phyloP scores from a whole-genome alignment of 495 filamentous ascomycete species.

The Aspergillus nanangensis region DNA sequence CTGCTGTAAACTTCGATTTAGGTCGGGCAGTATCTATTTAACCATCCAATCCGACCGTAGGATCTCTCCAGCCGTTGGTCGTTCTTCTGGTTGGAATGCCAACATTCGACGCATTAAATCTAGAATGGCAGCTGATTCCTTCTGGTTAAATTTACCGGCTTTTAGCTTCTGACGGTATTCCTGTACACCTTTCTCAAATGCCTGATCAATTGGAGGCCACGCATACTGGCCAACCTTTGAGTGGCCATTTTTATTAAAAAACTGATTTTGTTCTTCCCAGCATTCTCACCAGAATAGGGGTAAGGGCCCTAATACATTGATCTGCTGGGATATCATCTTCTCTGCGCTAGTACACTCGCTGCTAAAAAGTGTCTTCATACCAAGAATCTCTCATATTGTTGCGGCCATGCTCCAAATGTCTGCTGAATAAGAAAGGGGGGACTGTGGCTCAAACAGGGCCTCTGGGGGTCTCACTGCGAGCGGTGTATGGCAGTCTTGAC shows the following conservation, averaged over 20 bases:
- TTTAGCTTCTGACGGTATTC: slow-evolving; percentile 13
- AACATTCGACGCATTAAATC: slow-evolving; percentile 24
- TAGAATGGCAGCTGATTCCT: slow-evolving; percentile 20
- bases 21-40: neutral
- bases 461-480: slow-evolving; percentile 23
- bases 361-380: slow-evolving; percentile 24
- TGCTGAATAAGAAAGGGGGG: slow-evolving; percentile 19
- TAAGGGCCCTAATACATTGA: slow-evolving; percentile 25
- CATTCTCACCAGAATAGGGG: slow-evolving; percentile 20
- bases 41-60: neutral
- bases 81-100: neutral
- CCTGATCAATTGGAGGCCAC: slow-evolving; percentile 18
- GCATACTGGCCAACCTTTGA: slow-evolving; percentile 11
- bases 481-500: slow-evolving; percentile 27
- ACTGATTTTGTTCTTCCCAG: slow-evolving; percentile 19
- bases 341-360: slow-evolving; percentile 18
- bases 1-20: too few species aligned
- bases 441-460: slow-evolving; percentile 22
- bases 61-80: neutral
- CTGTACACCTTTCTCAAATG: slow-evolving; percentile 24
- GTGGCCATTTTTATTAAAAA: slow-evolving; percentile 19
- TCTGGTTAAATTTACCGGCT: slow-evolving; percentile 5
- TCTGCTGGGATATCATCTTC: slow-evolving; percentile 21
- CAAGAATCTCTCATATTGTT: slow-evolving; percentile 29
- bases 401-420: slow-evolving; percentile 30